phyloP scores from a whole-genome alignment of 1,284 basidiomycete species.

The Bondarzewia mesenterica region DNA sequence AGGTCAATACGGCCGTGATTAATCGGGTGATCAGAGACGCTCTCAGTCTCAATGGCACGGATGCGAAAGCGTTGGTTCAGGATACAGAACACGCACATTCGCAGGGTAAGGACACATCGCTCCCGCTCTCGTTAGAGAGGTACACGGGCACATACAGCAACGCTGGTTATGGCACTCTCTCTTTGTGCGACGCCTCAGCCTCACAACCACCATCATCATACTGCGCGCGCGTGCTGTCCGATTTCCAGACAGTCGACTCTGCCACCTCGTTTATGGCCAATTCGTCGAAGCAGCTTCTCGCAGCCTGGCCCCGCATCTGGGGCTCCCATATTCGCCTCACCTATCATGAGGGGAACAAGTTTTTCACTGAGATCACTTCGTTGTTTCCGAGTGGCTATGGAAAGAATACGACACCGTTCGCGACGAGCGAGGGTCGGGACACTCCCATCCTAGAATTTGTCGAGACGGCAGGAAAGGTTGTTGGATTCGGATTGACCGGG shows the following conservation, averaged over 20 bases:
- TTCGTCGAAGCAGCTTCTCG: conserved; percentile 9
- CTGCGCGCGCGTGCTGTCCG: conserved; percentile 13
- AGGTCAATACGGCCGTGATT: conserved; percentile 19
- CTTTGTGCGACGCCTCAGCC: conserved; percentile 13
- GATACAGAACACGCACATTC: background rate
- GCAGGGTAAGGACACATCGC: background rate
- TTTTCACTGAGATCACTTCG: conserved; percentile 10
- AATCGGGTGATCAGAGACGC: background rate
- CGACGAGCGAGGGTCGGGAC: background rate
- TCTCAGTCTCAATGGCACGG: background rate
- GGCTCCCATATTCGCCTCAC: conserved; percentile 14
- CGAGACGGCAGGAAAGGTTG: conserved; percentile 10
- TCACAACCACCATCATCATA: conserved; percentile 6
- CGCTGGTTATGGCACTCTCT: conserved; percentile 16
- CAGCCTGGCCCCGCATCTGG: conserved; percentile 13
- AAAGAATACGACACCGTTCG: conserved; percentile 17
- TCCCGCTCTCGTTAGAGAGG: conserved; percentile 7
- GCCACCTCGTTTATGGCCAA: background rate
- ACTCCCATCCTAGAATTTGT: conserved; percentile 11
- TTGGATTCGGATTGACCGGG: conserved; percentile 16
- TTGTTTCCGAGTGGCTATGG: conserved; percentile 21
- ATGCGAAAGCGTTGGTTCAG: background rate
- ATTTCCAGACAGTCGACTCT: conserved; percentile 11
- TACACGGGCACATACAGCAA: conserved; percentile 16
- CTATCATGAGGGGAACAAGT: conserved; percentile 9